Percentiles rank a stretch among this genome's conserved stretches.
phyloP scores from a whole-genome alignment of 2,329 filamentous ascomycete genomes.

The Neonectria neomacrospora region DNA sequence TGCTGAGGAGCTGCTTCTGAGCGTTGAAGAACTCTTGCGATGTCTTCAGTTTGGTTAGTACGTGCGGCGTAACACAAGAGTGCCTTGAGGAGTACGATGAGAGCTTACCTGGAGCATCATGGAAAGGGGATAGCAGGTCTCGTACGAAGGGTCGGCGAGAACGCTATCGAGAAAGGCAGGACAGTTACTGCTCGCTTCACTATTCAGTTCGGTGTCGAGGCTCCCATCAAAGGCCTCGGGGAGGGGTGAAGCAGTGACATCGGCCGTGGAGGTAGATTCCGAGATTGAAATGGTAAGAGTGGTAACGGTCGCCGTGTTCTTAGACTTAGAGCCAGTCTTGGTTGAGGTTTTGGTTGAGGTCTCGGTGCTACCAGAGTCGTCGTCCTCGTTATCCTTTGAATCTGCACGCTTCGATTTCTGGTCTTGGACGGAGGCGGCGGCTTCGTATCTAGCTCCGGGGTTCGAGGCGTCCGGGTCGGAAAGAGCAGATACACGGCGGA shows the following conservation, averaged over 20 bases:
- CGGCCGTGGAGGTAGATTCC: constrained; percentile 35
- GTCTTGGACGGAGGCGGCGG: not conserved
- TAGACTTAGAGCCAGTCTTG: constrained; percentile 26
- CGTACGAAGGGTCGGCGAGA: constrained; percentile 73
- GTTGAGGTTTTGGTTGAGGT: constrained; percentile 30
- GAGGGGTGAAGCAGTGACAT: constrained; percentile 61
- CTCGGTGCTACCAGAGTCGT: constrained; percentile 19
- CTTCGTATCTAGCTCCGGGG: not conserved
- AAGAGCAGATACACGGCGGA: not conserved
- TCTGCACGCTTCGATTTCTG: constrained; percentile 30
- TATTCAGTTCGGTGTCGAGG: constrained; percentile 70
- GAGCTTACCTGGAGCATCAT: constrained; percentile 78
- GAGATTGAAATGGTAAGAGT: constrained; percentile 40
- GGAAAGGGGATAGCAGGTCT: constrained; percentile 83
- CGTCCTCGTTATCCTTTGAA: constrained; percentile 30
- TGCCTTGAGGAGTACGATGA: not conserved
- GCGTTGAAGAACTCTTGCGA: constrained; percentile 87
- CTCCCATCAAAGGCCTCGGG: constrained; percentile 71
- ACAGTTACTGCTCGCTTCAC: constrained; percentile 62
- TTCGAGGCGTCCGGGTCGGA: constrained; percentile 5
- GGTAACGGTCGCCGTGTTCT: constrained; percentile 12
- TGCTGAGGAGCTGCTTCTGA: constrained; percentile 74
- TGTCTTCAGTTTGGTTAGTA: constrained; percentile 63
- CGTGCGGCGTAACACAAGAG: not conserved
- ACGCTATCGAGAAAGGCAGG: constrained; percentile 75